Evolutionary conservation across 2,329 filamentous ascomycete species (phyloP).

Genomic region (Fusarium heterosporum): DNA sequence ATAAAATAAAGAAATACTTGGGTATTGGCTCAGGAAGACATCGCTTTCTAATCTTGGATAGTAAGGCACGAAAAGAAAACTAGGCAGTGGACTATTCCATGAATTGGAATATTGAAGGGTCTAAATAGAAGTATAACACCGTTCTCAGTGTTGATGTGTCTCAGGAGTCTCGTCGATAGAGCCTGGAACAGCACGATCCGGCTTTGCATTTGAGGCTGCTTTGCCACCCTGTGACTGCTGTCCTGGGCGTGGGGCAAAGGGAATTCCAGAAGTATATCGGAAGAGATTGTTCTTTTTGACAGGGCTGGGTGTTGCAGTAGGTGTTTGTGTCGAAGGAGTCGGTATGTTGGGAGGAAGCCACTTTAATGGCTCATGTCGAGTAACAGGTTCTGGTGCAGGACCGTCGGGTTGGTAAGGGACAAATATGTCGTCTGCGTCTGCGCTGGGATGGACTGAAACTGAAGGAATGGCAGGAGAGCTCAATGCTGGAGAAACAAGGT

Average conservation of each 20-base stretch:
- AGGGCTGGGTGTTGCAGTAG: slow-evolving; percentile 51
- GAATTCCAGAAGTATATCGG: slow-evolving; percentile 59
- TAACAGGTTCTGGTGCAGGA: slow-evolving; percentile 54
- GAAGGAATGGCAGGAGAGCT: slow-evolving; percentile 50
- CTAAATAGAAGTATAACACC: background rate
- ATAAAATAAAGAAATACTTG: slow-evolving; percentile 21
- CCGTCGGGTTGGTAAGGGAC: slow-evolving; percentile 69
- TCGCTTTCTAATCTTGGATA: slow-evolving; percentile 10
- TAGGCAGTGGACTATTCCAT: slow-evolving; percentile 20
- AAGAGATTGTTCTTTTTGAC: slow-evolving; percentile 53
- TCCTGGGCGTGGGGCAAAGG: slow-evolving; percentile 56
- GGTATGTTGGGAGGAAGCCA: slow-evolving; percentile 64
- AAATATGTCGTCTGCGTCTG: slow-evolving; percentile 56
- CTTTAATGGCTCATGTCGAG: slow-evolving; percentile 56
- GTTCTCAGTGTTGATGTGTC: slow-evolving; percentile 11
- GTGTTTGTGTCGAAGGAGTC: slow-evolving; percentile 52
- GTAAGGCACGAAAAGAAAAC: slow-evolving; percentile 3
- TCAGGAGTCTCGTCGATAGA: slow-evolving; percentile 14
- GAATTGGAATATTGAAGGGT: background rate
- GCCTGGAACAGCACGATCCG: background rate
- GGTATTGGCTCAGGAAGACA: slow-evolving; percentile 16
- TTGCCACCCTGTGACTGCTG: slow-evolving; percentile 12
- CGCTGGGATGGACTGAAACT: slow-evolving; percentile 44
- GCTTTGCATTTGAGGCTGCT: slow-evolving; percentile 5
- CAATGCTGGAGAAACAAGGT: slow-evolving; percentile 38